Evolutionary conservation across 768 basidiomycete genomes (phyloP), one percentile per base, ranked within the genome.

Genomic region (Phanerochaete sordida): DNA sequence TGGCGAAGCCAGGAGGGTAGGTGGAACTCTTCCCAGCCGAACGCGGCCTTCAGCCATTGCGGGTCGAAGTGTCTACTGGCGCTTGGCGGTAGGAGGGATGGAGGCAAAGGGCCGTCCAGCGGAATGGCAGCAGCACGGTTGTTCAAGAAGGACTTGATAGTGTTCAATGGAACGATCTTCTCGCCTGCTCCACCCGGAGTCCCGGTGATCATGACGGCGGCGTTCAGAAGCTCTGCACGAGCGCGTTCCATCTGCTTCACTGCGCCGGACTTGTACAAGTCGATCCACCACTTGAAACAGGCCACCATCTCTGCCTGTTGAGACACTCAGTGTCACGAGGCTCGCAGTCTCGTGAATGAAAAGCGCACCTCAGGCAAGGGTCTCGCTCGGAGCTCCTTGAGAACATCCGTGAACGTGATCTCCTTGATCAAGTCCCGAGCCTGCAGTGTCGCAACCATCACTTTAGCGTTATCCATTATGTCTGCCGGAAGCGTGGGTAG

Each of bases 281-380:
- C 61, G 28, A 81, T 77, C 91, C 95, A 95, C 96, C 97, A 98
- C 59, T 84, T 84, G 62, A 98, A 75, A 72, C 91, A 94, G 2
- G 85, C 86, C n/a, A 88, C 70, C 74, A 90, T 87, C 68, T 98
- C 56, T 2, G 35, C 19, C 60, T 62, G 33, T n/a, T 11, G 30
- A 39, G n/a, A 47, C 33, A 19, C 21, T 43, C 11, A 51, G 44
- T 26, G 15, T 19, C 6, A 19, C 6, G 5, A 26, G 2, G n/a
- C n/a, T n/a, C n/a, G n/a, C 27, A 43, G 11, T 31, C 24, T 8
- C 35, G 33, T 2, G 16, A 11, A 26, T 26, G n/a, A 37, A 45
- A 19, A 39, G n/a, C 47, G 24, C 26, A 61, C 63, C 56, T 64
- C 92, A 5, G 77, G 74, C 26, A 99, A 78, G 3, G 94, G 88